A percentile compares a stretch with the other conserved stretches of the same genome.
These are phyloP conservation scores for Jatropha podagrica DNA, from an alignment of 441 rosid genomes.

Conservation along the genomic window DNA sequence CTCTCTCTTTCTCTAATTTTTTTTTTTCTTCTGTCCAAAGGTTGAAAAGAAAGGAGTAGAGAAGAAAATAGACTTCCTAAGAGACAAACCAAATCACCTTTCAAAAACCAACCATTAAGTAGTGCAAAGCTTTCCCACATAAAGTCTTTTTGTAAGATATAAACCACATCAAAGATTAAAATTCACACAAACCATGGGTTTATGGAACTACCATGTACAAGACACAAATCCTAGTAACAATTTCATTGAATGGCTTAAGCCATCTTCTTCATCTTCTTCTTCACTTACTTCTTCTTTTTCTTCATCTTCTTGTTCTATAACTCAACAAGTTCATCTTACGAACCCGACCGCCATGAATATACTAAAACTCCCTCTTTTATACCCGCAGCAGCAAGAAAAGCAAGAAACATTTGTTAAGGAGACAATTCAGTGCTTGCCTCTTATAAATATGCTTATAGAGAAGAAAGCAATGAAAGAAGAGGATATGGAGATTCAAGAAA, in stretches of 20 bases:
- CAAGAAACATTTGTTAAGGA: slow-evolving; percentile 23
- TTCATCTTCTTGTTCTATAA: slow-evolving; percentile 31
- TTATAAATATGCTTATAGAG: slow-evolving; percentile 62
- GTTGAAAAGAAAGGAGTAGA: slow-evolving; percentile 32
- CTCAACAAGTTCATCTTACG: slow-evolving; percentile 37
- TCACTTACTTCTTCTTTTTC: slow-evolving; percentile 25
- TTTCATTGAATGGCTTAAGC: slow-evolving; percentile 94
- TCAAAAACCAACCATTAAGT: slow-evolving; percentile 38
- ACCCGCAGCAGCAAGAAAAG: slow-evolving; percentile 30
- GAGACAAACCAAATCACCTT: slow-evolving; percentile 57
- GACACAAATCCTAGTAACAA: slow-evolving; percentile 36
- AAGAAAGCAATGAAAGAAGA: slow-evolving; percentile 38
- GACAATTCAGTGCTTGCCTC: slow-evolving; percentile 69
- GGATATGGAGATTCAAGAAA: slow-evolving; percentile 31
- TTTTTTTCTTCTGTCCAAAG: slow-evolving; percentile 27
- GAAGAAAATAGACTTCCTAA: slow-evolving; percentile 36
- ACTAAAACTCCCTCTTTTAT: slow-evolving; percentile 36
- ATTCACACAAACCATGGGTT: slow-evolving; percentile 45
- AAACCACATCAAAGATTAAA: slow-evolving; percentile 31
- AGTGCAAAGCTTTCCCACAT: slow-evolving; percentile 55
- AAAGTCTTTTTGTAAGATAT: slow-evolving; percentile 34
- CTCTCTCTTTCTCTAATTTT: slow-evolving; percentile 21
- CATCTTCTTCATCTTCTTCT: slow-evolving; percentile 37
- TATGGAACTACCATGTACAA: slow-evolving; percentile 47
- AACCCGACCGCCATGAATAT: slow-evolving; percentile 35